Conservation (phyloP, 371 early-diverging fungal genomes). For the Capniomyces stellatus region DNA sequence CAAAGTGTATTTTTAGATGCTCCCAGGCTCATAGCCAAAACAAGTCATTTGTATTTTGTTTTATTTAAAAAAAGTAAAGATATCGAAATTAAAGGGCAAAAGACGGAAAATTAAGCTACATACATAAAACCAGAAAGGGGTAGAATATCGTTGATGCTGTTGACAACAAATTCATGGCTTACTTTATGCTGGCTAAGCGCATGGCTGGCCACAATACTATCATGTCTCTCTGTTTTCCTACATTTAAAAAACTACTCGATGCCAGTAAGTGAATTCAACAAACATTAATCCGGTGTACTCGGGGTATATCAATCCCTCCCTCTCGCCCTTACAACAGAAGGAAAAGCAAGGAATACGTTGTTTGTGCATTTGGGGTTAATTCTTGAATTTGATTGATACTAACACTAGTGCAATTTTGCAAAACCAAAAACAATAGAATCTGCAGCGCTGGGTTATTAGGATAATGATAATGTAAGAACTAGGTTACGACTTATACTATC, state of each 20-base stretch:
- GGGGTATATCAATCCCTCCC: neutral
- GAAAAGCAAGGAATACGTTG: neutral
- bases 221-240: constrained; percentile 51
- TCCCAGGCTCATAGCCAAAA: no score
- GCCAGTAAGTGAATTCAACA: constrained; percentile 50
- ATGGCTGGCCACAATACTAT: constrained; percentile 41
- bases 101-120: no score
- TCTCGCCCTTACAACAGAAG: neutral
- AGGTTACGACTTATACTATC: neutral
- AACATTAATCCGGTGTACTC: no score
- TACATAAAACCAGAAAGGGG: no score
- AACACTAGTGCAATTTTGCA: neutral
- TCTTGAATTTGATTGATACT: neutral
- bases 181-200: constrained; percentile 13
- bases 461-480: constrained; percentile 56
- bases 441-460: constrained; percentile 72
- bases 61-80: no score
- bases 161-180: no score
- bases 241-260: constrained; percentile 83
- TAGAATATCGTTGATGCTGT: no score
- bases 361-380: neutral
- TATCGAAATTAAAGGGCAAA: no score
- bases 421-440: constrained; percentile 16
- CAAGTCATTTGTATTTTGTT: no score
- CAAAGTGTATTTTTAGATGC: no score